Evolutionary conservation across 768 basidiomycete genomes (phyloP).

Genomic region (Pholiota microspora): DNA sequence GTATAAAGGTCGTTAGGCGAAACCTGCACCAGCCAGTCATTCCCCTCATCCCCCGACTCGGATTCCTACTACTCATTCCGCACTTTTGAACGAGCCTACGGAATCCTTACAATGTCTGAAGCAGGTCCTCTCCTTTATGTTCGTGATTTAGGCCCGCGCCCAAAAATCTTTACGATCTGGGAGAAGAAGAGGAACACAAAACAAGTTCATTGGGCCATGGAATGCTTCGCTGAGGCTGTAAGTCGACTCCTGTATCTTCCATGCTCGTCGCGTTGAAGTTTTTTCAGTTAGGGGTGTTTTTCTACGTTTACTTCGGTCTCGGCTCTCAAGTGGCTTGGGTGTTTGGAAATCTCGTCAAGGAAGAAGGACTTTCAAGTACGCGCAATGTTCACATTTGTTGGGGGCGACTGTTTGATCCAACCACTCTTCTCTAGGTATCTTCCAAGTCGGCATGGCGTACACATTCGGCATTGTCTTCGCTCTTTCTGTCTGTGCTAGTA

Average conservation of each 20-base stretch:
- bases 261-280: too few relatives aligned
- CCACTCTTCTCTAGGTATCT: conserved; percentile 37
- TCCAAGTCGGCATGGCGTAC: conserved; percentile 60
- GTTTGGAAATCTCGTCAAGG: conserved; percentile 42
- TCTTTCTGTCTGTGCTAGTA: conserved; percentile 44
- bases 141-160: conserved; percentile 39
- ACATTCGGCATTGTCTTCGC: conserved; percentile 60
- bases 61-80: background rate
- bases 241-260: conserved; percentile 15
- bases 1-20: conserved; percentile 2
- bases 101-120: conserved; percentile 1
- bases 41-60: background rate
- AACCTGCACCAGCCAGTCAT: background rate
- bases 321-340: conserved; percentile 52
- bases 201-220: conserved; percentile 49
- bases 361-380: conserved; percentile 49
- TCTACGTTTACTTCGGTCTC: conserved; percentile 57
- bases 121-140: conserved; percentile 32
- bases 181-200: conserved; percentile 43
- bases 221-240: conserved; percentile 64
- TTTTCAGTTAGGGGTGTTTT: conserved; percentile 54
- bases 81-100: background rate
- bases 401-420: too few relatives aligned
- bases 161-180: conserved; percentile 43
- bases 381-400: too few relatives aligned